A percentile compares a stretch with the other conserved stretches of the same genome.
Conservation (phyloP, 805 yeast genomes). For the Sugiyamaella smithiae region DNA sequence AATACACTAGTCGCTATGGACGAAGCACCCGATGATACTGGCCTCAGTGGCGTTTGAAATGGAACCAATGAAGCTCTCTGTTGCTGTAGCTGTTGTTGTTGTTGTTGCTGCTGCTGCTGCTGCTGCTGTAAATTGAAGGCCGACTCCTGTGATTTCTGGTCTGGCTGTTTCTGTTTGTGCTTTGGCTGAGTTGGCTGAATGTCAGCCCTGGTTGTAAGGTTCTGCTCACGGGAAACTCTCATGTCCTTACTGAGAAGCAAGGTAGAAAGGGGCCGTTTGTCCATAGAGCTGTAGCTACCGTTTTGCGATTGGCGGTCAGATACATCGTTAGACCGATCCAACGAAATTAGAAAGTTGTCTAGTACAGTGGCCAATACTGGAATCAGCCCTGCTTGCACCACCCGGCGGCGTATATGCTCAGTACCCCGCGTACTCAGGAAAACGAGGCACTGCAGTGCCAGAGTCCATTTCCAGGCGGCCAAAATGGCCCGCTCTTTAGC, state of each 20-base stretch:
- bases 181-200: conserved; percentile 6
- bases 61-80: neutral
- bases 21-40: conserved; percentile 10
- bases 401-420: conserved; percentile 76
- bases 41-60: conserved; percentile 7
- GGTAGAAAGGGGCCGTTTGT: conserved; percentile 1
- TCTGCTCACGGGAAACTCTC: conserved; percentile 2
- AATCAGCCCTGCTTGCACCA: conserved; percentile 87
- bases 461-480: conserved; percentile 96
- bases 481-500: conserved; percentile 36
- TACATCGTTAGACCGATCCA: neutral
- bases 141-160: neutral
- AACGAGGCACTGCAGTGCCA: conserved; percentile 89
- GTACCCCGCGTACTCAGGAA: conserved; percentile 91
- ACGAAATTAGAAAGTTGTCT: conserved; percentile 64
- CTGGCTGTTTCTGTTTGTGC: conserved; percentile 3
- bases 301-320: neutral
- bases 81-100: conserved; percentile 3
- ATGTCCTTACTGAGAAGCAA: conserved; percentile 3
- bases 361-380: conserved; percentile 89
- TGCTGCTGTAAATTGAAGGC: conserved; percentile 6
- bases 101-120: conserved; percentile 13
- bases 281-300: conserved; percentile 4
- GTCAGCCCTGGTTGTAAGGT: neutral
- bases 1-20: conserved; percentile 11